Base-by-base conservation (phyloP, 1,139 yeast species). In the Debaryomyces subglobosus region DNA sequence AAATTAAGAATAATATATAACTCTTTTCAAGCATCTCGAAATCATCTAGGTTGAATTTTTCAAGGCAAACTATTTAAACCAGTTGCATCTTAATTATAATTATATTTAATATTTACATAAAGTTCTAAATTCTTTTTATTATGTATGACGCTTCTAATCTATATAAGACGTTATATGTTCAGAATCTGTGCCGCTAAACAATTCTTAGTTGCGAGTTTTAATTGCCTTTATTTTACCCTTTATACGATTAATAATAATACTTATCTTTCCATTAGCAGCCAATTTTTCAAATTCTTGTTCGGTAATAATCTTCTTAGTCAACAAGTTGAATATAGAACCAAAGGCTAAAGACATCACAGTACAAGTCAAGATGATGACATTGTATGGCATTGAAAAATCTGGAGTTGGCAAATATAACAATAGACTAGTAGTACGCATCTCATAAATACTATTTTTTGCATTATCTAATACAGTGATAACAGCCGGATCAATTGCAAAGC, bases 311-410 rank as follows among this genome's bases (percentile, higher is more conserved):
- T 84, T 79, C 61, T 92, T 89, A 18, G 86, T 84, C 39, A 94
- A 64, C 49, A 92, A 72, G 60, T 94, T 92, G 71, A 85, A 91
- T 7, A 92, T 62, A 0, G 95, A 82, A 3, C 99, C 99, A 70
- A 92, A 94, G 0, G 94, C 85, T 52, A 94, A 71, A 0, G 99
- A 92, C 88, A 94, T 87, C 9, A 91, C 87, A 0, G 99, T 95
- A 21, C 97, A 89, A 0, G 98, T 89, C 54, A 95, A 75, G 43
- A 95, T 95, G 51, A 95, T 94, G 43, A 95, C 99, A 61, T 95
- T 95, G 65, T 95, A 95, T 1, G 99, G 99, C 99, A 95, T 95
- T 51, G 96, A 89, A 67, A 95, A 95, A 71, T 95, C 99, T 0
- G 99, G 99, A 0, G 98, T 95, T 2, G 99, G 97, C 46, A 95